phyloP scores from a whole-genome alignment of 345 rosid genomes.

The Salix suchowensis region DNA sequence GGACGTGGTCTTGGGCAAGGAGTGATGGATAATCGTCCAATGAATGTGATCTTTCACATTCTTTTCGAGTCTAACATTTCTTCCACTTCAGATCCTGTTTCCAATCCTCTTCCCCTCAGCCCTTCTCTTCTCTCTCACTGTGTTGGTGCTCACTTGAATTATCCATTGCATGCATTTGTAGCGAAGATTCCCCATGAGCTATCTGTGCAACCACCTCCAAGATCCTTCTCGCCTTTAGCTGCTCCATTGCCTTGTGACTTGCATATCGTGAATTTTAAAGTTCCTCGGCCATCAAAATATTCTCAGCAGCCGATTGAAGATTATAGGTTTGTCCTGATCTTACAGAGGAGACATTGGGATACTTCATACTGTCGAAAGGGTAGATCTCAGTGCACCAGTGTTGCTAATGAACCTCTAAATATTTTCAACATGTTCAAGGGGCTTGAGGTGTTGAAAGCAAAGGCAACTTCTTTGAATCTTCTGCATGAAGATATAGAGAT shows the following conservation, averaged over 20 bases:
- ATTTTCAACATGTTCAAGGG: slow-evolving; percentile 70
- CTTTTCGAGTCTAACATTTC: slow-evolving; percentile 65
- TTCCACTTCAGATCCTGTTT: slow-evolving; percentile 36
- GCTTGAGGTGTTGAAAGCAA: slow-evolving; percentile 51
- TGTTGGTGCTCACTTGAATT: slow-evolving; percentile 69
- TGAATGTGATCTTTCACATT: slow-evolving; percentile 72
- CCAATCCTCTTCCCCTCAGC: slow-evolving; percentile 48
- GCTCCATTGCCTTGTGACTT: slow-evolving; percentile 78
- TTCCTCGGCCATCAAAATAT: slow-evolving; percentile 68
- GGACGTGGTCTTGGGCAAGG: slow-evolving; percentile 99
- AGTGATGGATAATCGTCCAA: slow-evolving; percentile 78
- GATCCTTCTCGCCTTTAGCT: slow-evolving; percentile 67
- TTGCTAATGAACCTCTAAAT: slow-evolving; percentile 64
- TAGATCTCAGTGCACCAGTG: slow-evolving; percentile 50
- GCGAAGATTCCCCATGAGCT: slow-evolving; percentile 71
- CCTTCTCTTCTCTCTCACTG: slow-evolving; percentile 85
- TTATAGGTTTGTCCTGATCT: slow-evolving; percentile 57
- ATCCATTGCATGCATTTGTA: slow-evolving; percentile 72
- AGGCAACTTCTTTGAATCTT: slow-evolving; percentile 82
- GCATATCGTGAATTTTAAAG: slow-evolving; percentile 83
- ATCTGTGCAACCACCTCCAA: slow-evolving; percentile 44
- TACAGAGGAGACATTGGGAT: slow-evolving; percentile 80
- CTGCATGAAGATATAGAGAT: slow-evolving; percentile 69
- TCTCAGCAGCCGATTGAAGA: slow-evolving; percentile 50
- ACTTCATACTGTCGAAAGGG: slow-evolving; percentile 61